Percentiles rank a stretch among this genome's conserved stretches.
Evolutionary conservation across 176 grass and related monocot species (phyloP).

Genomic region (Aegilops speltoides): DNA sequence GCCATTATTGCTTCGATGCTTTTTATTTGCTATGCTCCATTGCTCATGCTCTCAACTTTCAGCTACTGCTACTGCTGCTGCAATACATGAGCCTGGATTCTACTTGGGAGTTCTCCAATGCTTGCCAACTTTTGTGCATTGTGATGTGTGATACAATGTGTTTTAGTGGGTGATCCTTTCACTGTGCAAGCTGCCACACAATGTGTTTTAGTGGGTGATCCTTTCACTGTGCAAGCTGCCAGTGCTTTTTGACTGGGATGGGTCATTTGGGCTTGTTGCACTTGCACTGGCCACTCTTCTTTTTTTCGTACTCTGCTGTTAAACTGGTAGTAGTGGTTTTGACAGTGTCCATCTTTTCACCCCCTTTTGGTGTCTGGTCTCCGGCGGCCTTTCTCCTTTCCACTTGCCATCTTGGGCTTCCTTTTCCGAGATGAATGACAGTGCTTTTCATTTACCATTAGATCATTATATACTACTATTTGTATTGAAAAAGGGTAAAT

Average conservation of each 20-base stretch:
- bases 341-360: slow-evolving; percentile 8
- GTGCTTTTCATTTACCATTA: slow-evolving; percentile 4
- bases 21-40: slow-evolving; percentile 27
- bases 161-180: slow-evolving; percentile 28
- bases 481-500: background rate
- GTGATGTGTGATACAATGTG: background rate
- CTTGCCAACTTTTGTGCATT: slow-evolving; percentile 22
- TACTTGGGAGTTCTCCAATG: background rate
- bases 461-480: background rate
- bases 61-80: background rate
- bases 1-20: slow-evolving; percentile 38
- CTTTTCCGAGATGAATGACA: slow-evolving; percentile 1
- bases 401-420: slow-evolving; percentile 10
- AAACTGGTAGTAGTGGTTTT: slow-evolving; percentile 25
- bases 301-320: background rate
- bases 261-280: slow-evolving; percentile 30
- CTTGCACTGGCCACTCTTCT: background rate
- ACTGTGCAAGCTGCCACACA: slow-evolving; percentile 19
- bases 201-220: slow-evolving; percentile 19
- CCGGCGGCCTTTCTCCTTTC: background rate
- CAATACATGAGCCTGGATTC: slow-evolving; percentile 17
- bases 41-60: slow-evolving; percentile 16
- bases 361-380: background rate
- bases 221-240: slow-evolving; percentile 30
- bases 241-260: slow-evolving; percentile 26